phyloP scores from a whole-genome alignment of 257 asterid species.

The Vinca minor region DNA sequence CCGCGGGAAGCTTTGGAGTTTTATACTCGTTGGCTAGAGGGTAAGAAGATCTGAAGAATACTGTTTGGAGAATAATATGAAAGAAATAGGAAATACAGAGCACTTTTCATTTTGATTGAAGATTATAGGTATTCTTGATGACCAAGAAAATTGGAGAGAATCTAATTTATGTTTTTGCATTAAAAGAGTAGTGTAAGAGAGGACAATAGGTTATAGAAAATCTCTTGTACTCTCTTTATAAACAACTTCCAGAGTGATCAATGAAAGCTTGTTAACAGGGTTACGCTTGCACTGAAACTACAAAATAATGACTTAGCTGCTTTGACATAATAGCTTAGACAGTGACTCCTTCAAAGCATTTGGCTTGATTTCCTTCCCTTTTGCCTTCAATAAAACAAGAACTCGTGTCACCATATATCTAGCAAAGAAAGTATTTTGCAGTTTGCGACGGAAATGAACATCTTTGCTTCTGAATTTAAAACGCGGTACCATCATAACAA shows the following conservation, averaged over 20 bases:
- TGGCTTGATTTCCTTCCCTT: conserved; percentile 24
- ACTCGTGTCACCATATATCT: not conserved
- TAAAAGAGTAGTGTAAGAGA: not conserved
- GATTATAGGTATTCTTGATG: not conserved
- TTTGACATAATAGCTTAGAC: conserved; percentile 24
- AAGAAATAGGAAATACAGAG: not conserved
- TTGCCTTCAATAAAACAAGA: conserved; percentile 34
- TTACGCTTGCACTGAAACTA: not conserved
- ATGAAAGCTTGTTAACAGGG: not conserved
- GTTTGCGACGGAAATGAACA: not conserved
- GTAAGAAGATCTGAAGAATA: conserved; percentile 37
- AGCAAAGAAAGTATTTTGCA: not conserved
- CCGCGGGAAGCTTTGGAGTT: conserved; percentile 76
- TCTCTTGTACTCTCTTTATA: not conserved
- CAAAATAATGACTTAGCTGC: not conserved
- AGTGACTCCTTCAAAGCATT: conserved; percentile 37
- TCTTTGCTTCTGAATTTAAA: not conserved
- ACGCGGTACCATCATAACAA: not conserved
- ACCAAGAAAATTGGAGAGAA: not conserved
- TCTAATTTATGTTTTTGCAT: no score
- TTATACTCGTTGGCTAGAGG: conserved; percentile 64
- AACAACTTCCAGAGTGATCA: not conserved
- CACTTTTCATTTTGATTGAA: not conserved
- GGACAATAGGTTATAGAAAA: not conserved
- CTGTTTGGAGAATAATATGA: not conserved